Evolutionary conservation across 192 early-diverging fungal species (phyloP).

Genomic region (Coemansia sp.): DNA sequence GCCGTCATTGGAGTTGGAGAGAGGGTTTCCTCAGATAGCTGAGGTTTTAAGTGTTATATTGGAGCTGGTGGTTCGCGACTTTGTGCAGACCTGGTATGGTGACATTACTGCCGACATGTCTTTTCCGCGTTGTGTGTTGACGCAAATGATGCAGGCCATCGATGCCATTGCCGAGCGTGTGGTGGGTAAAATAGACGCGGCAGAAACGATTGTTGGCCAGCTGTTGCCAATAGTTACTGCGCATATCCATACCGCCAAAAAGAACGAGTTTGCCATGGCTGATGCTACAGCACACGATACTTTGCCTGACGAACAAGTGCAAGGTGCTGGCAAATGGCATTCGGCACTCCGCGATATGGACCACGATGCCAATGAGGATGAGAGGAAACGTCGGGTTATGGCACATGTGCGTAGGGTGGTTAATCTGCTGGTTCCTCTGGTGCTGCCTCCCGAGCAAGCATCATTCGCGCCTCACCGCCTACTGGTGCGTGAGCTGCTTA

Average conservation of each 20-base stretch:
- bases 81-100: conserved; percentile 52
- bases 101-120: conserved; percentile 39
- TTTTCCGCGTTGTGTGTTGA: conserved; percentile 40
- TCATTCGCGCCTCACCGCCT: conserved; percentile 58
- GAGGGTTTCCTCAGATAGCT: conserved; percentile 5
- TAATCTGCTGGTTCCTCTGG: conserved; percentile 61
- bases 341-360: conserved; percentile 10
- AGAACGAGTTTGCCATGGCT: conserved; percentile 47
- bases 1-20: conserved; percentile 1
- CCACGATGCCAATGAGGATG: background rate
- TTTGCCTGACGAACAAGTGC: background rate
- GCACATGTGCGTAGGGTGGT: conserved; percentile 64
- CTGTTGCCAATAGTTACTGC: conserved; percentile 69
- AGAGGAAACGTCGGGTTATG: conserved; percentile 37
- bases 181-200: conserved; percentile 53
- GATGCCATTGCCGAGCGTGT: conserved; percentile 30
- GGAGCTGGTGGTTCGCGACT: conserved; percentile 46
- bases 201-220: conserved; percentile 59
- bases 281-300: background rate
- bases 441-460: conserved; percentile 61
- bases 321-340: conserved; percentile 12
- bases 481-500: conserved; percentile 74
- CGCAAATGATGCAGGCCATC: conserved; percentile 27
- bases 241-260: conserved; percentile 62
- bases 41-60: conserved; percentile 7